A percentile compares a stretch with the other conserved stretches of the same genome.
These are phyloP conservation scores for Limonium bicolor DNA, from an alignment of 148 eudicot species.

Conservation along the genomic window DNA sequence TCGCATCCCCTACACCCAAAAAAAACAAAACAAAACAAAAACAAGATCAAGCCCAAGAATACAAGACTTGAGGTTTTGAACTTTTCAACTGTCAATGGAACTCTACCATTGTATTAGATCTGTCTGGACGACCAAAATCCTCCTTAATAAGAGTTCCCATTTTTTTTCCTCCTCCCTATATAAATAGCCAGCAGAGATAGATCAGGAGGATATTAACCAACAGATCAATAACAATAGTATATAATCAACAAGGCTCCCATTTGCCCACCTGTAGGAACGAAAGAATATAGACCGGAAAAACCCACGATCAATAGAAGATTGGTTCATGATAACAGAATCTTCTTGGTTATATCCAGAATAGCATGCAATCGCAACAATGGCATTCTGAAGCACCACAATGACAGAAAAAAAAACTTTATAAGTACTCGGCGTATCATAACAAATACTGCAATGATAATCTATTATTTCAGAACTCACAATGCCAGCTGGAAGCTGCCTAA, in stretches of 20 bases:
- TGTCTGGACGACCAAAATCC: constrained; percentile 88
- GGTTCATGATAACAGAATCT: constrained; percentile 98
- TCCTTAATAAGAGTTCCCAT: constrained; percentile 97
- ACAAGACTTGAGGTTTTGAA: background rate
- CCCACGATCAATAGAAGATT: constrained; percentile 92
- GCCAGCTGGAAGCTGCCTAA: constrained; percentile 98
- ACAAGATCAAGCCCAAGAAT: constrained; percentile 1
- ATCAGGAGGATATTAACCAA: background rate
- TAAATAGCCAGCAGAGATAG: constrained; percentile 3
- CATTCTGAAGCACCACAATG: constrained; percentile 32
- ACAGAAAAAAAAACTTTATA: background rate
- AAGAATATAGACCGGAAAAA: constrained; percentile 87
- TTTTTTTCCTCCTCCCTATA: constrained; percentile 89
- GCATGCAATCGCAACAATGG: constrained; percentile 91
- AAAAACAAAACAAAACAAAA: background rate
- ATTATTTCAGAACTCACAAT: constrained; percentile 41
- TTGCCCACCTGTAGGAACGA: constrained; percentile 72
- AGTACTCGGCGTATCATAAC: constrained; percentile 1
- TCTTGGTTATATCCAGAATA: constrained; percentile 98
- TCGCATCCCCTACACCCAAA: constrained; percentile 62
- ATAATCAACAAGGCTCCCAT: background rate
- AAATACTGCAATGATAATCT: constrained; percentile 1
- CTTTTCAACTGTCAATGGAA: no score
- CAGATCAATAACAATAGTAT: background rate
- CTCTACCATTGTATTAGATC: constrained; percentile 83